A percentile compares a stretch with the other conserved stretches of the same genome.
phyloP scores from a whole-genome alignment of 306 rosid genomes.

The Ochetophila trinervis region DNA sequence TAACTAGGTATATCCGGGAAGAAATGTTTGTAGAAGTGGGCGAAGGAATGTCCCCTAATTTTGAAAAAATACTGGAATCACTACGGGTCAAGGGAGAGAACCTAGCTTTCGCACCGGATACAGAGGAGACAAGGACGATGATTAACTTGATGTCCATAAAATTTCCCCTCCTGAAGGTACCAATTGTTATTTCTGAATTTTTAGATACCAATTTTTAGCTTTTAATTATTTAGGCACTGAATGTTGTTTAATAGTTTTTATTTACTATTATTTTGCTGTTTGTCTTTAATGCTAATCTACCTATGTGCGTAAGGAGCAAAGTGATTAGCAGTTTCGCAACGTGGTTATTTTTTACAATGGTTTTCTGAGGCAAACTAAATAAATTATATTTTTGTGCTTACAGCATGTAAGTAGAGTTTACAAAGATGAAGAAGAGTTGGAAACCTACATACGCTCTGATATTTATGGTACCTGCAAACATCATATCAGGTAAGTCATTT shows the following conservation, averaged over 20 bases:
- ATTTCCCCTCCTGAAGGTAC: conserved; percentile 82
- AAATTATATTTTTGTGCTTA: conserved; percentile 26
- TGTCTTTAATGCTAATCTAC: conserved; percentile 5
- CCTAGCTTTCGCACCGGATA: conserved; percentile 84
- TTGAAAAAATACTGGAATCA: conserved; percentile 61
- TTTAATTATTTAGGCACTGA: too few relatives aligned
- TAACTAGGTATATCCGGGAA: conserved; percentile 69
- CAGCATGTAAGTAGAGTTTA: conserved; percentile 73
- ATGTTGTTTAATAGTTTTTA: neutral
- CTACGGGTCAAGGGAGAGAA: conserved; percentile 58
- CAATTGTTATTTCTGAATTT: neutral
- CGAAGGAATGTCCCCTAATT: conserved; percentile 74
- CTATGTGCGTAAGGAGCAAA: neutral
- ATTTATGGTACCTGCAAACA: conserved; percentile 57
- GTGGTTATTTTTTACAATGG: conserved; percentile 8
- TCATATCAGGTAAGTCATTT: conserved; percentile 49
- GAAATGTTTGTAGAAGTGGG: conserved; percentile 88
- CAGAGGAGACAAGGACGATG: conserved; percentile 68
- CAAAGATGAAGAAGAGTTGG: conserved; percentile 81
- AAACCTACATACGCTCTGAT: conserved; percentile 75
- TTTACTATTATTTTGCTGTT: conserved; percentile 9
- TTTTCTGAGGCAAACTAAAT: conserved; percentile 28
- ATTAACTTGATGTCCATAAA: conserved; percentile 58
- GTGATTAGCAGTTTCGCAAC: neutral
- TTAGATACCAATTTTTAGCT: too few relatives aligned